Conservation (phyloP, 1,284 basidiomycete species). For the Ustilago cynodontis region DNA sequence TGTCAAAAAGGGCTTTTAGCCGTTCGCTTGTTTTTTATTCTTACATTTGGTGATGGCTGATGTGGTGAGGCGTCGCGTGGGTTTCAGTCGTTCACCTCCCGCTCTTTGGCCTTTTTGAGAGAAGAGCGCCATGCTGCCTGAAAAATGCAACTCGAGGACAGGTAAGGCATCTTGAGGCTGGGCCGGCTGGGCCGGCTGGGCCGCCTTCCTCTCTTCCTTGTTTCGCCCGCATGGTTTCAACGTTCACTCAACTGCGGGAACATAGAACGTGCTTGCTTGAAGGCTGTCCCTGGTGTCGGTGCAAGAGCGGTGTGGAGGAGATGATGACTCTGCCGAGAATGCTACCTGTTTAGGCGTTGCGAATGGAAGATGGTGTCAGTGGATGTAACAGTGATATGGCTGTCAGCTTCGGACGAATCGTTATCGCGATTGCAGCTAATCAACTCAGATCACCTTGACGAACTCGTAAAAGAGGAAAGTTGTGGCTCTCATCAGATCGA, state of each 20-base stretch:
- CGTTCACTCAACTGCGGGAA: not conserved
- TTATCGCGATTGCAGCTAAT: no score
- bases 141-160: not conserved
- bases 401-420: not conserved
- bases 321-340: not conserved
- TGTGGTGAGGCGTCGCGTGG: not conserved
- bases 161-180: not conserved
- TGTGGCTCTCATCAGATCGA: no score
- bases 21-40: not conserved
- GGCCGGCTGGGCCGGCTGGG: not conserved
- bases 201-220: constrained; percentile 8
- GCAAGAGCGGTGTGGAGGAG: no score
- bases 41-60: not conserved
- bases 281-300: not conserved
- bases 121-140: not conserved
- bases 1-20: not conserved
- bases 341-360: no score
- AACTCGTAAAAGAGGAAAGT: no score
- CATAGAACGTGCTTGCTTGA: not conserved
- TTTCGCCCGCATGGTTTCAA: not conserved
- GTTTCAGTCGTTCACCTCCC: not conserved
- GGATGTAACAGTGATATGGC: no score
- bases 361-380: not conserved
- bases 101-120: not conserved
- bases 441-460: no score